Percentiles rank a stretch among this genome's conserved stretches.
These are phyloP conservation scores for Inosperma sp. DNA, from an alignment of 768 basidiomycete species.

Conservation along the genomic window DNA sequence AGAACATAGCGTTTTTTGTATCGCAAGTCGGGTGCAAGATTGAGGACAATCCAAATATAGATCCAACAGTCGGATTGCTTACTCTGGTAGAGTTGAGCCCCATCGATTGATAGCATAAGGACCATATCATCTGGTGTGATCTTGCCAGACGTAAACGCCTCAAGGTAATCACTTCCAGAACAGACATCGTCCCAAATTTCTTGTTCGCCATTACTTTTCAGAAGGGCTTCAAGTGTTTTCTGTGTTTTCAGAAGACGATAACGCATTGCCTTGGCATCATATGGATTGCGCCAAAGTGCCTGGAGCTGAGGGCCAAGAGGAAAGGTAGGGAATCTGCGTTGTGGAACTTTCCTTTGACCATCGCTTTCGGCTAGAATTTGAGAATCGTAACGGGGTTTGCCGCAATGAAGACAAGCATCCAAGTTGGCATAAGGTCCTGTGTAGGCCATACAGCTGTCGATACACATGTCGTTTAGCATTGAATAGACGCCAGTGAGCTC, in stretches of 20 bases:
- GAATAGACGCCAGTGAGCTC: conserved; percentile 15
- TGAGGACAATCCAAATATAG: conserved; percentile 35
- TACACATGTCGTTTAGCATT: conserved; percentile 17
- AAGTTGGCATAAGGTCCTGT: conserved; percentile 15
- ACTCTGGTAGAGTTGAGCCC: conserved; percentile 36
- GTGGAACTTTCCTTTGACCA: conserved; percentile 3
- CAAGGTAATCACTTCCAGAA: conserved; percentile 25
- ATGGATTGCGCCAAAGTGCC: conserved; percentile 16
- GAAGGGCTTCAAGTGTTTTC: conserved; percentile 1
- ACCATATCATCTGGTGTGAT: conserved; percentile 28
- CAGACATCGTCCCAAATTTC: conserved; percentile 23
- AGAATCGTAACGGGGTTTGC: conserved; percentile 8
- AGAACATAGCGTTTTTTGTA: conserved; percentile 23
- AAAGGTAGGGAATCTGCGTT: conserved; percentile 18
- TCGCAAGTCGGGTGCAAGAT: conserved; percentile 23
- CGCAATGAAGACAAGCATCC: conserved; percentile 11
- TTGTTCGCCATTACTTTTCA: background rate
- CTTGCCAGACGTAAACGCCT: conserved; percentile 6
- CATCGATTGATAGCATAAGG: conserved; percentile 36
- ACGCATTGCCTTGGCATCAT: conserved; percentile 8
- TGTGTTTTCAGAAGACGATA: conserved; percentile 7
- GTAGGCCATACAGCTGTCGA: conserved; percentile 15
- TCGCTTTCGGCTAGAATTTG: background rate
- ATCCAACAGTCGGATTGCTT: conserved; percentile 34
- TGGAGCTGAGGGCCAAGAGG: conserved; percentile 22